These are phyloP conservation scores for Hanseniaspora clermontiae DNA, from an alignment of 805 yeast genomes.

Conservation along the genomic window DNA sequence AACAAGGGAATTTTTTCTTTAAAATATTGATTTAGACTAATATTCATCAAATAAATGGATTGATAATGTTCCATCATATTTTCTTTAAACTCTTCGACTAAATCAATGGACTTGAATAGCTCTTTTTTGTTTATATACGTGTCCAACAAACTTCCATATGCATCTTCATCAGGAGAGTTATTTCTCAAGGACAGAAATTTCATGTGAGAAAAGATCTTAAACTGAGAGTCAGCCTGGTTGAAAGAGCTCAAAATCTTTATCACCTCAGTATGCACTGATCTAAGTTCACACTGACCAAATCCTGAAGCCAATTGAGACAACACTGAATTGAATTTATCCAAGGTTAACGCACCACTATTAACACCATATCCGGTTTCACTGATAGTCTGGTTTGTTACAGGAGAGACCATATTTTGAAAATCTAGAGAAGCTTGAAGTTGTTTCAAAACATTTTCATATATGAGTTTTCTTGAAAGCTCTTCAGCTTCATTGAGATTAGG, in stretches of 20 bases:
- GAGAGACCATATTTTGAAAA: not conserved
- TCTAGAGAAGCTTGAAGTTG: not conserved
- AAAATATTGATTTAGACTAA: not conserved
- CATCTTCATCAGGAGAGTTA: constrained; percentile 52
- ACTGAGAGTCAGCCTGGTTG: constrained; percentile 36
- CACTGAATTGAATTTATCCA: not conserved
- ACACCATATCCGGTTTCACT: not conserved
- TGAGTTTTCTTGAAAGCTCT: not conserved
- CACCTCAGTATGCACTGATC: not conserved
- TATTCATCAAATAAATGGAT: not conserved
- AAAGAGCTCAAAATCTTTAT: not conserved
- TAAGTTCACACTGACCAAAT: constrained; percentile 2
- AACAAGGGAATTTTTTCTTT: constrained; percentile 2
- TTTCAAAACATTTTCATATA: not conserved
- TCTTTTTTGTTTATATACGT: constrained; percentile 3
- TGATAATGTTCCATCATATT: constrained; percentile 5
- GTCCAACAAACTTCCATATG: constrained; percentile 40
- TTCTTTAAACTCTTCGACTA: constrained; percentile 1
- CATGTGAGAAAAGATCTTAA: constrained; percentile 68
- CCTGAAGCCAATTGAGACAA: not conserved
- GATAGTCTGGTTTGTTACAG: not conserved
- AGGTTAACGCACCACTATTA: not conserved
- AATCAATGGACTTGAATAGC: constrained; percentile 1
- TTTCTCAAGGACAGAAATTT: constrained; percentile 51
- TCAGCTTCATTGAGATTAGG: not conserved